Percentiles rank a stretch among this genome's conserved stretches.
phyloP scores from a whole-genome alignment of 805 yeast species.

The Ogataea nitratoaversa region DNA sequence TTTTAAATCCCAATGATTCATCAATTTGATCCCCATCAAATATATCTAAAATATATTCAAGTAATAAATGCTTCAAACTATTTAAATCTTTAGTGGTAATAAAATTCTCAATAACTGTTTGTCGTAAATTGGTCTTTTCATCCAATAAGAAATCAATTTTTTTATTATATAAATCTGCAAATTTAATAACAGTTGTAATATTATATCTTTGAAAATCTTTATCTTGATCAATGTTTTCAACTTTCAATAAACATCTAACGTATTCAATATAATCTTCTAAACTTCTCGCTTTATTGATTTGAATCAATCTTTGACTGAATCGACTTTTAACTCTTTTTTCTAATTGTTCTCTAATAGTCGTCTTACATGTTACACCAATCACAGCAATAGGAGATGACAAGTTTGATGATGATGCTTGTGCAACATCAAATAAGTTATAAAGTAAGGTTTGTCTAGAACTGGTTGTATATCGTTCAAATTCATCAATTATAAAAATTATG shows the following conservation, averaged over 20 bases:
- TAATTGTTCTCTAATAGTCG: conserved; percentile 72
- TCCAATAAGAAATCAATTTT: conserved; percentile 28
- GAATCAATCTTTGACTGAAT: conserved; percentile 74
- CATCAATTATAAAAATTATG: conserved; percentile 77
- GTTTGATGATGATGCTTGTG: conserved; percentile 50
- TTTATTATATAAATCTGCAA: conserved; percentile 27
- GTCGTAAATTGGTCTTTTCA: conserved; percentile 32
- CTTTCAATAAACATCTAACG: conserved; percentile 27
- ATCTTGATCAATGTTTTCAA: conserved; percentile 21
- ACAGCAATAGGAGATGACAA: conserved; percentile 64
- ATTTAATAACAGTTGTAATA: not conserved
- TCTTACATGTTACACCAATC: conserved; percentile 70
- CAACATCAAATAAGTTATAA: conserved; percentile 83
- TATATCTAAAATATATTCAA: conserved; percentile 34
- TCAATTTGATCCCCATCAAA: conserved; percentile 6
- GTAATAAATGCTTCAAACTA: conserved; percentile 41
- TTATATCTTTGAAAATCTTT: not conserved
- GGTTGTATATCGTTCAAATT: conserved; percentile 73
- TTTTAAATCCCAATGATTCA: not conserved
- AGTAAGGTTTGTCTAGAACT: conserved; percentile 75
- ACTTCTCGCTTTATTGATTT: conserved; percentile 46
- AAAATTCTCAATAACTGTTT: conserved; percentile 41
- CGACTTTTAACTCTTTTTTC: conserved; percentile 91
- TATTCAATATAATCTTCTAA: conserved; percentile 49
- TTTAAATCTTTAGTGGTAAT: conserved; percentile 57